Conservation (phyloP, 192 early-diverging fungal species). For the Chytriomyces sp. region DNA sequence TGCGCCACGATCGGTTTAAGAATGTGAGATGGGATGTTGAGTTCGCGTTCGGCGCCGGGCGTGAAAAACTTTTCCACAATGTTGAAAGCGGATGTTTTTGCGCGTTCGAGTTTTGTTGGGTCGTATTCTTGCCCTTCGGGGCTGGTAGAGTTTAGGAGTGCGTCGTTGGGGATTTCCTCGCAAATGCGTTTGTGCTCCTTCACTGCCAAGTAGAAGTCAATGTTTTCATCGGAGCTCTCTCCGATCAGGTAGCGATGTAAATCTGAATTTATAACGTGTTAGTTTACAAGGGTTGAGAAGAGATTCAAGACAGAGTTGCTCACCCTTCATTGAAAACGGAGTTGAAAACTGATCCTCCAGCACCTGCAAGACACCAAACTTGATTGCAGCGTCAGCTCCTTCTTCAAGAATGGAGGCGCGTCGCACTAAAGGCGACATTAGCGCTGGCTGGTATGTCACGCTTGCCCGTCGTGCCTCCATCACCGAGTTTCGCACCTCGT, state of each 20-base stretch:
- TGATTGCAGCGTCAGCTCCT: conserved; percentile 4
- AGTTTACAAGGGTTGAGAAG: not conserved
- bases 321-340: conserved; percentile 28
- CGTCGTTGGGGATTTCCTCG: conserved; percentile 9
- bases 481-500: not conserved
- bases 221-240: conserved; percentile 22
- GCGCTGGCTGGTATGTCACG: not conserved
- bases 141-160: not conserved
- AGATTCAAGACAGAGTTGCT: not conserved
- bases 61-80: conserved; percentile 32
- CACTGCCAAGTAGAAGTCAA: conserved; percentile 22
- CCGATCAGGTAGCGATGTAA: conserved; percentile 21
- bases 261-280: not conserved
- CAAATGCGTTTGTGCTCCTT: conserved; percentile 19
- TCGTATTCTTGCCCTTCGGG: not conserved
- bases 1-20: conserved; percentile 23
- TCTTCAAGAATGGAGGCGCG: conserved; percentile 3
- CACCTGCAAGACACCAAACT: conserved; percentile 27
- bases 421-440: not conserved
- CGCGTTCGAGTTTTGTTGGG: not conserved
- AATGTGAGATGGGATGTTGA: conserved; percentile 36
- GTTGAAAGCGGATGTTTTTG: not conserved
- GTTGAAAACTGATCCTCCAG: conserved; percentile 24
- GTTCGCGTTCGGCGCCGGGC: conserved; percentile 26
- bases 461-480: not conserved